Conservation (phyloP, 768 basidiomycete species). For the Lactarius psammicola region DNA sequence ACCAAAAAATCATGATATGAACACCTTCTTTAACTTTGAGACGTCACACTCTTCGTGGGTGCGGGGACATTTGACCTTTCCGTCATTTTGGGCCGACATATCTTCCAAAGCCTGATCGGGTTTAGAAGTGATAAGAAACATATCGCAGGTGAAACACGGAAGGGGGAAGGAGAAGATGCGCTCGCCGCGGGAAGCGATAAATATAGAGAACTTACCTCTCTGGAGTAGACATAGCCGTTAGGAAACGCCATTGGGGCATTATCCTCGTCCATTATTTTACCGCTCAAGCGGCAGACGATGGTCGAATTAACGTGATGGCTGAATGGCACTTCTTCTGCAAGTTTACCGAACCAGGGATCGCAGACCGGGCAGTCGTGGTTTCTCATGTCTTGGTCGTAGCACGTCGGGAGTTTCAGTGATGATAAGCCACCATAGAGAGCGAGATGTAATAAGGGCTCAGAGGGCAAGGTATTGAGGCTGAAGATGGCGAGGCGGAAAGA, state of each 20-base stretch:
- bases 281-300: slow-evolving; percentile 88
- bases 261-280: slow-evolving; percentile 92
- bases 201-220: slow-evolving; percentile 59
- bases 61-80: slow-evolving; percentile 80
- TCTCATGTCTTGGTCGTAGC: slow-evolving; percentile 59
- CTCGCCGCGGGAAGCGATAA: neutral
- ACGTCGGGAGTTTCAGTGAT: slow-evolving; percentile 85
- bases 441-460: slow-evolving; percentile 82
- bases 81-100: slow-evolving; percentile 79
- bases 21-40: slow-evolving; percentile 77
- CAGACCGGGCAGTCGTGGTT: slow-evolving; percentile 93
- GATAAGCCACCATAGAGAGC: slow-evolving; percentile 90
- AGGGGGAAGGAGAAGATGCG: neutral
- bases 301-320: slow-evolving; percentile 96
- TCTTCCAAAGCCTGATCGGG: slow-evolving; percentile 71
- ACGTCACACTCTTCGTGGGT: slow-evolving; percentile 65
- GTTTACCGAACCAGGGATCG: slow-evolving; percentile 66
- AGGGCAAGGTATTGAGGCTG: slow-evolving; percentile 81
- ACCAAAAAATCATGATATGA: slow-evolving; percentile 61
- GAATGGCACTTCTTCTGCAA: slow-evolving; percentile 84
- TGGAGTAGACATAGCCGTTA: slow-evolving; percentile 90
- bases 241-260: slow-evolving; percentile 92
- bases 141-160: neutral
- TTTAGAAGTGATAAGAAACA: neutral
- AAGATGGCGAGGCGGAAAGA: slow-evolving; percentile 87